Evolutionary conservation across 2,329 filamentous ascomycete genomes (phyloP), one percentile per base, ranked within the genome.

Genomic region (Alternaria consortialis): DNA sequence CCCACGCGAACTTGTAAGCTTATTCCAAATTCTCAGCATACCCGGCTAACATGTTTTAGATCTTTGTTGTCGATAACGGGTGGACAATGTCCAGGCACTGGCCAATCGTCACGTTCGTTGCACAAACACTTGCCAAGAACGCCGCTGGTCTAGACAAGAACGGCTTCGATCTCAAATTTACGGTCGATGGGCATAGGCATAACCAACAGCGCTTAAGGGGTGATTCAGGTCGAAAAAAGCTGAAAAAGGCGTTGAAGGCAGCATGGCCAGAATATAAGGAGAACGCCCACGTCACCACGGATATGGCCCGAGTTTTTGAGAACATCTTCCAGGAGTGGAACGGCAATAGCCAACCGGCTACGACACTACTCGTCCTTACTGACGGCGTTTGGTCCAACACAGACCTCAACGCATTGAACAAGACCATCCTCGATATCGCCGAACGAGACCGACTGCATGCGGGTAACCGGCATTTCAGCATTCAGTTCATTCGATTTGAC

Each of bases 401-500:
- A 3, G 7, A 13, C 2, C 2, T 2, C 3, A n/a, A 3, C 8
- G 7, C 5, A 3, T 2, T 47, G 0, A 9, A 47, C 6, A 32
- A 8, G 1, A 47, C 2, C n/a, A 32, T 47, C 2, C 29, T 47
- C 5, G 5, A 47, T 8, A 47, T 47, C n/a, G 44, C 44, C 5
- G 5, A 6, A 8, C 11, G 27, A 47, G 51, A 58, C 23, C 34
- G 32, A 51, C 12, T 29, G 9, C 12, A 23, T 12, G 29, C 23
- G 6, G 53, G 56, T 8, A 47, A 54, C 0, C 63, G 68, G 0
- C 57, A 57, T 36, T 66, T 68, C 29, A 65, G 53, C 31, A 63
- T 70, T 7, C 55, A 60, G n/a, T 69, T 70, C 44, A 57, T 70
- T 4, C 55, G 67, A 11, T 65, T 70, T 43, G 67, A 58, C 6